Evolutionary conservation across 2,329 filamentous ascomycete genomes (phyloP), one percentile per base, ranked within the genome.

Genomic region (Plenodomus biglobosus): DNA sequence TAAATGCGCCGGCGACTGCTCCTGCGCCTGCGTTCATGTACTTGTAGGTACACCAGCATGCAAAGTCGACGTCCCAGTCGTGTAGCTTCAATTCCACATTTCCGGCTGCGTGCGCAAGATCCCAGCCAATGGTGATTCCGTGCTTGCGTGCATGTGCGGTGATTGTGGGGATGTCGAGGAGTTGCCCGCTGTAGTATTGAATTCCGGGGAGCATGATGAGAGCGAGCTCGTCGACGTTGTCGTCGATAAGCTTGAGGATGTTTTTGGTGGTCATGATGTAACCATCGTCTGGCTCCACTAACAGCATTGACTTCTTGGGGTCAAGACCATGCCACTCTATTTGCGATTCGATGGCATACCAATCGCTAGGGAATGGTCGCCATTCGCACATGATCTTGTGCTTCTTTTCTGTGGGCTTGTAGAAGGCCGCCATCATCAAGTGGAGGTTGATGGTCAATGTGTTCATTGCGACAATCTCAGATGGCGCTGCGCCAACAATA

Each of bases 1-100:
- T 85, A 60, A 90, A 96, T 1, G 86, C 78, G 0, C 86, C 90
- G 1, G 83, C 89, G 53, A 94, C 92, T 10, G 85, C 80, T 3
- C 91, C 91, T 0, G 91, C 89, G 0, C 91, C 91, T 10, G 85
- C 84, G 66, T 95, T 95, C 68, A 95, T 81, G 75, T 96, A 96
- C 76, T 96, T 96, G 79, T 95, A 96, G 2, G 85, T 92, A 73
- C 91, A 96, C 91, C 91, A 96, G 47, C 82, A 88, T 3, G 91
- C 90, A 62, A 95, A 95, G 69, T 96, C 91, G 21, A 95, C 90
- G 57, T 87, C 80, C 90, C 91, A 95, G 58, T 92, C 88, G 72
- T 95, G 90, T 16, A 96, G 78, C 47, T 78, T 73, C 8, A 95
- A 73, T 44, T 87, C 84, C 3, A 94, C 88, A 64, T 96, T 96